Conservation (phyloP, 805 yeast genomes). For the Spathaspora gorwiae region DNA sequence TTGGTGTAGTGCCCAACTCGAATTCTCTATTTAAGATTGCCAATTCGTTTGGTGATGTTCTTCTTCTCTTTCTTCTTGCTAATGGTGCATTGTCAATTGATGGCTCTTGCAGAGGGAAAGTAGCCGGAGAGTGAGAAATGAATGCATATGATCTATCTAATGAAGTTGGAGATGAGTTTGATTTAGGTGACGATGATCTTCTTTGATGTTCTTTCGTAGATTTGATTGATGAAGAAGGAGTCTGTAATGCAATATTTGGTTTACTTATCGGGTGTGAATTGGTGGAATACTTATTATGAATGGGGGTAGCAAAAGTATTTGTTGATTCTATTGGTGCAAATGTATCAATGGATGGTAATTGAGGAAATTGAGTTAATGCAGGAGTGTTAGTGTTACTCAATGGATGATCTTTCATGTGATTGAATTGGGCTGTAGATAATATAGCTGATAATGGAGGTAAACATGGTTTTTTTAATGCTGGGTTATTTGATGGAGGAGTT, state of each 20-base stretch:
- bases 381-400: neutral
- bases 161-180: constrained; percentile 3
- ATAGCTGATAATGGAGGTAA: constrained; percentile 41
- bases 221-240: neutral
- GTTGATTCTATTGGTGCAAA: constrained; percentile 14
- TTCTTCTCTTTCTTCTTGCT: constrained; percentile 91
- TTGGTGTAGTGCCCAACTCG: constrained; percentile 72
- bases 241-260: neutral
- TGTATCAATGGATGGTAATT: constrained; percentile 24
- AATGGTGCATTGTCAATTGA: constrained; percentile 84
- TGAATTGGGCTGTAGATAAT: constrained; percentile 9
- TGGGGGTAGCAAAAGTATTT: constrained; percentile 3
- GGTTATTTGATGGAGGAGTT: constrained; percentile 11
- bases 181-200: constrained; percentile 4
- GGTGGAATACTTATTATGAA: constrained; percentile 7
- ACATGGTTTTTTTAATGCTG: constrained; percentile 15
- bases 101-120: constrained; percentile 81
- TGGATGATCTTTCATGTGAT: constrained; percentile 7
- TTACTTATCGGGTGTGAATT: neutral
- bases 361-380: constrained; percentile 1
- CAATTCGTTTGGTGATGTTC: constrained; percentile 87
- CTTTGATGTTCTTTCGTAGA: neutral
- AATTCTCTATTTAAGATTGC: constrained; percentile 79
- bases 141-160: constrained; percentile 60
- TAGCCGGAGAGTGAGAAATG: constrained; percentile 87